Evolutionary conservation across 2,329 filamentous ascomycete genomes (phyloP).

Genomic region (Blastomyces percursus): DNA sequence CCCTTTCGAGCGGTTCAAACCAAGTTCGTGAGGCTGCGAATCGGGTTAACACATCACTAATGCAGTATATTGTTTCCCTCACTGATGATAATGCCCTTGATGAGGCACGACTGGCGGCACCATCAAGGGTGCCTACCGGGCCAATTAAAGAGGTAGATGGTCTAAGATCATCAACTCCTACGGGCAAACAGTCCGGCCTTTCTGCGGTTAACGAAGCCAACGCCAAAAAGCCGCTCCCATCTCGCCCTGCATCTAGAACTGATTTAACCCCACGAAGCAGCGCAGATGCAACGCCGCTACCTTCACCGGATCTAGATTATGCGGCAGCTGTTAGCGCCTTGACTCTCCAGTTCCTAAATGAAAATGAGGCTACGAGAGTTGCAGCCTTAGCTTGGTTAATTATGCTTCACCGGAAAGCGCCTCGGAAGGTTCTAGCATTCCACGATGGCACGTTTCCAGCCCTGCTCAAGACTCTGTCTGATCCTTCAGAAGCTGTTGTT

Average conservation of each 20-base stretch:
- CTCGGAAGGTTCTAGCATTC: constrained; percentile 83
- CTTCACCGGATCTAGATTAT: constrained; percentile 70
- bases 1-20: constrained; percentile 85
- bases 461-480: constrained; percentile 87
- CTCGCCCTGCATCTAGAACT: constrained; percentile 20
- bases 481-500: constrained; percentile 89
- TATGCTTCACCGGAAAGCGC: constrained; percentile 93
- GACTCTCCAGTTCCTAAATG: constrained; percentile 87
- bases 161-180: constrained; percentile 34
- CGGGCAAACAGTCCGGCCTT: constrained; percentile 13
- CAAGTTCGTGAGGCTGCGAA: constrained; percentile 78
- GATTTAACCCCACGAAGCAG: constrained; percentile 37
- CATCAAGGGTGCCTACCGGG: constrained; percentile 34
- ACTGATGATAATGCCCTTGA: constrained; percentile 54
- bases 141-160: constrained; percentile 28
- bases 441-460: constrained; percentile 97
- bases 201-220: constrained; percentile 21
- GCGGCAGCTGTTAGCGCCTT: constrained; percentile 87
- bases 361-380: constrained; percentile 90
- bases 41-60: constrained; percentile 78
- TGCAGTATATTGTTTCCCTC: constrained; percentile 88
- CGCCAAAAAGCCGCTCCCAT: constrained; percentile 22
- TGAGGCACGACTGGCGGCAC: constrained; percentile 26
- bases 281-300: constrained; percentile 36
- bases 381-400: constrained; percentile 93